Base-by-base conservation (phyloP, 2,329 filamentous ascomycete genomes). In the Fusarium redolens region DNA sequence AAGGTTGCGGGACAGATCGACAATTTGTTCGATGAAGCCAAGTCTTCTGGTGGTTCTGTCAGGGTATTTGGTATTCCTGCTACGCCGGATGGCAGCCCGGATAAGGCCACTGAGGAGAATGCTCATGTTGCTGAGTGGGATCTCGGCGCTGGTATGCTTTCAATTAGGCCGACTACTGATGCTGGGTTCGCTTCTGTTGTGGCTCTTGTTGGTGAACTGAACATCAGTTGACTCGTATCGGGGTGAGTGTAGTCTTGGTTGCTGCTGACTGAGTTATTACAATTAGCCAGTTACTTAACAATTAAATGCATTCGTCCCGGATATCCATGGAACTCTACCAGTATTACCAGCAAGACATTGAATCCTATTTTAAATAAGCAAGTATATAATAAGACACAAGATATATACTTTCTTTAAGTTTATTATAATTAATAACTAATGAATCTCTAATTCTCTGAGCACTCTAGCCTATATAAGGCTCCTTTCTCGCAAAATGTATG, bases 41-140 rank as follows among this genome's bases (percentile, higher is more conserved):
- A 74, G 44, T 37, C 52, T 8, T 43, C 51, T 4, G 71, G 52
- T 4, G 71, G 71, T 1, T 50, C 69, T 7, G 71, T 73, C 14
- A 50, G 63, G 11, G 71, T 73, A 5, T 71, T 73, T 37, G 71
- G 71, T 7, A 69, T 73, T 18, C 68, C 71, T 22, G 71, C 71
- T 7, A 64, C 71, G 6, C 71, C 71, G 5, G 71, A 74, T 7
- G 71, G 71, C 3, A 57, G 61, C 38, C 17, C 47, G 9, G 67
- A 74, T 9, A 48, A 74, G 30, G 68, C 67, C 12, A 72, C 71
- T 0, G 71, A 73, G 35, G 71, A 52, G 18, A 67, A 71, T 20
- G 71, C 71, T 8, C 71, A 73, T 25, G 8, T 74, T 18, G 71
- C 71, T 10, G 71, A 74, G 41, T 73, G 71, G 71, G 68, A 73